Conservation (phyloP, 2,329 filamentous ascomycete genomes). For the Clathrospora elynae region DNA sequence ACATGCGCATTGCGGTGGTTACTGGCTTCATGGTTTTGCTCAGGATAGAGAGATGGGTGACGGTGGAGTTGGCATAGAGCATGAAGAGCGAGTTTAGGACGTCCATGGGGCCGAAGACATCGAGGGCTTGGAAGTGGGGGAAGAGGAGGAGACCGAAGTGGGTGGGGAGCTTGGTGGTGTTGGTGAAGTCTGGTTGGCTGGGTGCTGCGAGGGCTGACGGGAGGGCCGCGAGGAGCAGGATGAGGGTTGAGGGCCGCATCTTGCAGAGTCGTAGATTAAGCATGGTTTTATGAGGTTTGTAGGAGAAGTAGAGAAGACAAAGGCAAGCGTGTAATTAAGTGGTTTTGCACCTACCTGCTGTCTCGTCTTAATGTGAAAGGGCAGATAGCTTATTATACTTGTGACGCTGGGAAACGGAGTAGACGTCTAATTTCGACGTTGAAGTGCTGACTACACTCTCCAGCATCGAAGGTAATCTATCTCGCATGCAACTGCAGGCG, state of each 20-base stretch:
- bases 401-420: no score
- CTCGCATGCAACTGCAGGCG: no score
- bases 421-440: no score
- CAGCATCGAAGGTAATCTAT: no score
- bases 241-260: conserved; percentile 19
- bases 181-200: conserved; percentile 22
- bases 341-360: no score
- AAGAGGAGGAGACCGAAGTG: conserved; percentile 34
- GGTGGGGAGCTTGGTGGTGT: conserved; percentile 29
- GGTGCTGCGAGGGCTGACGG: conserved; percentile 14
- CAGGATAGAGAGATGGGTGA: conserved; percentile 35
- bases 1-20: conserved; percentile 23
- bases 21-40: conserved; percentile 40
- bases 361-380: no score
- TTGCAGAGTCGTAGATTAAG: neutral
- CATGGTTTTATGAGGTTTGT: neutral
- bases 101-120: conserved; percentile 54
- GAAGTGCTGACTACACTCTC: no score
- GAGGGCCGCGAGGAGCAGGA: conserved; percentile 14
- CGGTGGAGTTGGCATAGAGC: conserved; percentile 26
- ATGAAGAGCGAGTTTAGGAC: conserved; percentile 46
- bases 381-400: no score
- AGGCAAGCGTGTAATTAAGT: no score
- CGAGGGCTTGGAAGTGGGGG: conserved; percentile 36
- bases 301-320: neutral